phyloP scores from a whole-genome alignment of 129 eudicot species.

The Flaveria brownii region DNA sequence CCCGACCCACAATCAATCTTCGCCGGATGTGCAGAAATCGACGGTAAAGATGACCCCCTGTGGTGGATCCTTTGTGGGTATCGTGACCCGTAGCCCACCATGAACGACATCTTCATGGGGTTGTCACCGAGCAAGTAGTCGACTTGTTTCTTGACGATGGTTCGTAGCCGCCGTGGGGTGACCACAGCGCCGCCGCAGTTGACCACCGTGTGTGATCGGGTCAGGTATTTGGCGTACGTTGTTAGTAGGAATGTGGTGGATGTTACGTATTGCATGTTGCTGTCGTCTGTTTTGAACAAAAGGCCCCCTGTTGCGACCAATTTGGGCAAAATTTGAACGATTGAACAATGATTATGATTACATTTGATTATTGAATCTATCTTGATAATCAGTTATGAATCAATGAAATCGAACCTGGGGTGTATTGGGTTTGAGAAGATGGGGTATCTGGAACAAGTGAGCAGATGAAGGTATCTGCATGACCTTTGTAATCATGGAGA shows the following conservation, averaged over 20 bases:
- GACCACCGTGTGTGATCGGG: slow-evolving; percentile 25
- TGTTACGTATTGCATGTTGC: slow-evolving; percentile 48
- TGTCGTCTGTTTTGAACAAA: slow-evolving; percentile 40
- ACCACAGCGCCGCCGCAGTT: slow-evolving; percentile 49
- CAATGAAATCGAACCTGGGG: slow-evolving; percentile 57
- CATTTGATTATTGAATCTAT: too few species aligned
- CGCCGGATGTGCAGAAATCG: slow-evolving; percentile 21
- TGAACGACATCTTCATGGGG: slow-evolving; percentile 53
- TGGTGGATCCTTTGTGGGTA: slow-evolving; percentile 55
- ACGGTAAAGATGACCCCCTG: slow-evolving; percentile 55
- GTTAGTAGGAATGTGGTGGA: slow-evolving; percentile 44
- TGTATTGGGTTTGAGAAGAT: slow-evolving; percentile 61
- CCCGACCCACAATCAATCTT: slow-evolving; percentile 45
- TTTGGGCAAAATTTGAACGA: background rate
- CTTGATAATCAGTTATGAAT: too few species aligned
- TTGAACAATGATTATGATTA: too few species aligned
- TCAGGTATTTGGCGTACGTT: slow-evolving; percentile 43
- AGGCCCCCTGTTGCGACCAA: slow-evolving; percentile 46
- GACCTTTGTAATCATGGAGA: slow-evolving; percentile 89
- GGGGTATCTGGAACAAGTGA: slow-evolving; percentile 77
- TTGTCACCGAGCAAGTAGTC: slow-evolving; percentile 54
- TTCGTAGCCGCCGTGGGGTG: slow-evolving; percentile 39
- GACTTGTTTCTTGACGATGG: slow-evolving; percentile 47
- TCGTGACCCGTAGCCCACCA: slow-evolving; percentile 63
- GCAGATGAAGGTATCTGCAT: slow-evolving; percentile 91